Conservation (phyloP, 1,139 yeast genomes). For the Ashbya aceris region DNA sequence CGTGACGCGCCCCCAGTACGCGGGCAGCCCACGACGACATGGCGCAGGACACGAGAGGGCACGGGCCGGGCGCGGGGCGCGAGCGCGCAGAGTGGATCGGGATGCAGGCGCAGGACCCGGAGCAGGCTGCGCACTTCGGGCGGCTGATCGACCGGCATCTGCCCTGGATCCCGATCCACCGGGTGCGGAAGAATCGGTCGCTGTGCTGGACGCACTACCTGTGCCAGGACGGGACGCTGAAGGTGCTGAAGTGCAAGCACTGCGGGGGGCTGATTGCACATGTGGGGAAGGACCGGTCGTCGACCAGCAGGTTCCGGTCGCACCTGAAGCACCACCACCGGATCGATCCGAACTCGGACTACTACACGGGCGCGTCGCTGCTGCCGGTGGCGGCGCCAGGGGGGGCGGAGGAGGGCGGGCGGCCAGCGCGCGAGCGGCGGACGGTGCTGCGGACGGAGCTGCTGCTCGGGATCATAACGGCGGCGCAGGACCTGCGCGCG, state of each 20-base stretch:
- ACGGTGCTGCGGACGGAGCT: slow-evolving; percentile 5
- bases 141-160: slow-evolving; percentile 1
- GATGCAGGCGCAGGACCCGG: slow-evolving; percentile 2
- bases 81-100: slow-evolving; percentile 2
- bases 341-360: slow-evolving; percentile 9
- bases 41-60: not conserved
- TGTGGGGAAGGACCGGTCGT: slow-evolving; percentile 2
- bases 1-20: not conserved
- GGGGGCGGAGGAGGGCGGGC: not conserved
- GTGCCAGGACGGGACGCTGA: slow-evolving; percentile 5
- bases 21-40: not conserved
- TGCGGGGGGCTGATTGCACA: slow-evolving; percentile 11
- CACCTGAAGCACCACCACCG: slow-evolving; percentile 12
- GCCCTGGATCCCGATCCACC: slow-evolving; percentile 14
- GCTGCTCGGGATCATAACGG: slow-evolving; percentile 2
- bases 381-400: not conserved
- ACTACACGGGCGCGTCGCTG: slow-evolving; percentile 8
- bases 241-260: slow-evolving; percentile 14
- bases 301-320: slow-evolving; percentile 7
- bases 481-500: slow-evolving; percentile 4
- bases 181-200: slow-evolving; percentile 9
- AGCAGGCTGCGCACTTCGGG: slow-evolving; percentile 1
- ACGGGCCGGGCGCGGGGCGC: not conserved
- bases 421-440: slow-evolving; percentile 1
- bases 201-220: slow-evolving; percentile 14